Evolutionary conservation across 2,329 filamentous ascomycete species (phyloP), one percentile per base, ranked within the genome.

Genomic region (Ophiosphaerella korrae): DNA sequence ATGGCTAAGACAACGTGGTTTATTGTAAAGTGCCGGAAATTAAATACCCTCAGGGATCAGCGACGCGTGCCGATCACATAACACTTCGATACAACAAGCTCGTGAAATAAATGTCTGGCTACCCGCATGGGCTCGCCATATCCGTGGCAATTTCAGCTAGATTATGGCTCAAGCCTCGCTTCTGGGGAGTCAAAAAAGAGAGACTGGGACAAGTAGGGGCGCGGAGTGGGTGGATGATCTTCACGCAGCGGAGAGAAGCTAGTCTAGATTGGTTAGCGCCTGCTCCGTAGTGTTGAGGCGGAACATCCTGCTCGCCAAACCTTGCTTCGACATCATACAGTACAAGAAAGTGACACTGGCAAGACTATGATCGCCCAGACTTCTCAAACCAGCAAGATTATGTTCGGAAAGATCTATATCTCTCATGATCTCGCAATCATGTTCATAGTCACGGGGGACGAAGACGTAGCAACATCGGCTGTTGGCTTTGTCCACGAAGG

Each of bases 321-420:
- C 48, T 61, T 61, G 52, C 50, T 57, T 50, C 48, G 46, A 59
- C 58, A 34, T 61, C 58, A 61, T 26, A 8, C 26, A 29, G 26
- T 29, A 11, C 26, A 29, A 3, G 5, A 29, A 29, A 29, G 11
- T 29, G 26, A 29, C 26, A 29, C 5, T 29, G 11, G 26, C 26
- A 29, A 11, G 11, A 29, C 1, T 21, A 4, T 21, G 18, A 4
- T 21, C 18, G 3, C 18, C 3, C 18, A 29, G 3, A 29, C 7
- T 11, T 11, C 26, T 29, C 26, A 11, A 29, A 11, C 11, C 3
- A 11, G 11, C 7, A 29, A 29, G 11, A 11, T 29, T 29, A 11
- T 11, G 26, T 29, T 11, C 6, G 11, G 11, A 11, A 8, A 2
- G 26, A 11, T 29, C 26, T 29, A 11, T 8, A 29, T 29, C 26